Percentiles rank a stretch among this genome's conserved stretches.
Evolutionary conservation across 83 land plant genomes (phyloP).

Genomic region (Diphasiastrum complanatum): DNA sequence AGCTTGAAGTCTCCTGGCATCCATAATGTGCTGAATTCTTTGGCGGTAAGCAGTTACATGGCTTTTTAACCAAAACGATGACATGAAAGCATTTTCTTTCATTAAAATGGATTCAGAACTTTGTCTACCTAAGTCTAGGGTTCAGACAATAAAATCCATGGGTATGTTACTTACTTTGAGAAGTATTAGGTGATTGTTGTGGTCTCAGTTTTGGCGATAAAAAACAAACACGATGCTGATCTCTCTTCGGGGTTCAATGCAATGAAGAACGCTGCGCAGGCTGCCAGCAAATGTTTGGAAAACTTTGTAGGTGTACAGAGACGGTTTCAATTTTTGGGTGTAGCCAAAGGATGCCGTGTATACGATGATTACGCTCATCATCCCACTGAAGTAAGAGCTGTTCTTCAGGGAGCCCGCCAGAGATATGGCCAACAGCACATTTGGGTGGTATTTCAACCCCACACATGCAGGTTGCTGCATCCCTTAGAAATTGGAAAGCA

Average conservation of each 20-base stretch:
- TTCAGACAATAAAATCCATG: too few relatives aligned
- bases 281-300: slow-evolving; percentile 33
- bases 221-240: slow-evolving; percentile 4
- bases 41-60: slow-evolving; percentile 69
- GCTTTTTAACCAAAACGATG: too few relatives aligned
- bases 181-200: too few relatives aligned
- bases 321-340: slow-evolving; percentile 55
- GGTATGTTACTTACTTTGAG: too few relatives aligned
- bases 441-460: slow-evolving; percentile 73
- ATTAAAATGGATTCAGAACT: too few relatives aligned
- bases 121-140: too few relatives aligned
- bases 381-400: slow-evolving; percentile 58
- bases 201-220: slow-evolving; percentile 14
- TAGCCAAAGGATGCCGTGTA: slow-evolving; percentile 28
- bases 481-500: too few relatives aligned
- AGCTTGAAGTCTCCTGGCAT: slow-evolving; percentile 48
- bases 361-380: slow-evolving; percentile 76
- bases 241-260: not conserved
- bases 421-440: slow-evolving; percentile 35
- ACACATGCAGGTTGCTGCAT: slow-evolving; percentile 51
- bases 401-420: slow-evolving; percentile 54
- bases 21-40: slow-evolving; percentile 65
- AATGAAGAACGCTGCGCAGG: slow-evolving; percentile 30
- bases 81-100: too few relatives aligned
- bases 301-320: slow-evolving; percentile 44